These are phyloP conservation scores for Aspergillus funiculosus DNA, from an alignment of 495 filamentous ascomycete genomes.

Conservation along the genomic window DNA sequence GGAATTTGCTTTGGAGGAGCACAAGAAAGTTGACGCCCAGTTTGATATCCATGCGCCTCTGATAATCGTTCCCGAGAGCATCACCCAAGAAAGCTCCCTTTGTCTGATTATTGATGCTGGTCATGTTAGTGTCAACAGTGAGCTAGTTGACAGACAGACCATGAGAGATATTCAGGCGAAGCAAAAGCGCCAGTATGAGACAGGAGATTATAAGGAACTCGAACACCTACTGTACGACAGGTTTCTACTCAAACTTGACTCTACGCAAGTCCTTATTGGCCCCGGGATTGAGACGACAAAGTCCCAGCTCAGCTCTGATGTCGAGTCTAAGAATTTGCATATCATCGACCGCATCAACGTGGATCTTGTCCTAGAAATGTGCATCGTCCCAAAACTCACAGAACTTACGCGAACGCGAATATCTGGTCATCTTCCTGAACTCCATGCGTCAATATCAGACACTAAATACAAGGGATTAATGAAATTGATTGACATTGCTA, in stretches of 20 bases:
- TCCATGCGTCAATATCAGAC: slow-evolving; percentile 88
- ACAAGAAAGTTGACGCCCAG: slow-evolving; percentile 95
- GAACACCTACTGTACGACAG: slow-evolving; percentile 94
- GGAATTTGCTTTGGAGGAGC: slow-evolving; percentile 92
- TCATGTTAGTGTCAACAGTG: slow-evolving; percentile 88
- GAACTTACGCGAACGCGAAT: slow-evolving; percentile 90
- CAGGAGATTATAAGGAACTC: slow-evolving; percentile 79
- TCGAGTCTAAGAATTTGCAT: slow-evolving; percentile 69
- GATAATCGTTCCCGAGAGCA: slow-evolving; percentile 91
- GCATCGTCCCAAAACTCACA: slow-evolving; percentile 87
- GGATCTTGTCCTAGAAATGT: slow-evolving; percentile 85
- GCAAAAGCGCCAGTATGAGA: slow-evolving; percentile 79
- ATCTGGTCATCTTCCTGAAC: slow-evolving; percentile 83
- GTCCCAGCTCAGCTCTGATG: slow-evolving; percentile 66
- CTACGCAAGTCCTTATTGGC: slow-evolving; percentile 90
- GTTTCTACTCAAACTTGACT: slow-evolving; percentile 83
- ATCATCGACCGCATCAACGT: slow-evolving; percentile 96
- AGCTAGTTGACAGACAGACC: slow-evolving; percentile 84
- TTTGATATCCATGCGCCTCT: slow-evolving; percentile 92
- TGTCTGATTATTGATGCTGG: slow-evolving; percentile 94
- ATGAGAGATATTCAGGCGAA: slow-evolving; percentile 86
- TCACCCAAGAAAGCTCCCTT: slow-evolving; percentile 68
- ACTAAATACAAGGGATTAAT: slow-evolving; percentile 94
- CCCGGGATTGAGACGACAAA: slow-evolving; percentile 90
- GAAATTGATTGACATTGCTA: slow-evolving; percentile 91